Base-by-base conservation (phyloP, 108 stramenopile genomes). In the Cyclotella kingstonii region DNA sequence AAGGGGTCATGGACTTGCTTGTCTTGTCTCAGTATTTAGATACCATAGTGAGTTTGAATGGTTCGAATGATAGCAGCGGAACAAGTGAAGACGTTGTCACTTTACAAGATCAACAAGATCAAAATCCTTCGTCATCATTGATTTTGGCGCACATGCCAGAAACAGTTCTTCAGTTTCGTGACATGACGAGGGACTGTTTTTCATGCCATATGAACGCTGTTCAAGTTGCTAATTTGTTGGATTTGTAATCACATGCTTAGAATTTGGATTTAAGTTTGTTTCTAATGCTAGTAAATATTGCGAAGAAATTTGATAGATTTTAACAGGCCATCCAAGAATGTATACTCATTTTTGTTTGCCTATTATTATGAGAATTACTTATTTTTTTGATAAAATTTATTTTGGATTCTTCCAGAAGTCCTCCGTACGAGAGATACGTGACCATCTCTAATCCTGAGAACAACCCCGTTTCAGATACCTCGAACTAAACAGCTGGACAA, bases 11-110 rank as follows among this genome's bases (percentile, higher is more conserved):
- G 79, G 79, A 85, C 65, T 46, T 85, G 41, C 69, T 85, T 23
- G 46, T 85, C 5, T 36, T 85, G 42, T 80, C 81, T 0, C 84
- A 85, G 58, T 85, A 85, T 52, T 66, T 82, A n/a, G 84, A 85
- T 47, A 34, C 79, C 34, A 22, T 85, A 21, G 70, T 69, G 15
- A 51, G 70, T 28, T 54, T 77, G 27, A 59, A 59, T 10, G 10
- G 45, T 7, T 56, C 35, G 0, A 25, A 26, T 10, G 19, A 51
- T 4, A 14, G 21, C n/a, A 23, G 7, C n/a, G 8, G 26, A 18
- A 5, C 28, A 1, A 21, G 15, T 26, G 49, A 60, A 22, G 58
- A 41, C 12, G 34, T 5, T 43, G 54, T 11, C 15, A 35, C 5
- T 48, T 12, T 5, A 21, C 31, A 45, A 1, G 31, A 50, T 17